These are phyloP conservation scores for Pterocarpus macrocarpus DNA, from an alignment of 306 rosid species.

Conservation along the genomic window DNA sequence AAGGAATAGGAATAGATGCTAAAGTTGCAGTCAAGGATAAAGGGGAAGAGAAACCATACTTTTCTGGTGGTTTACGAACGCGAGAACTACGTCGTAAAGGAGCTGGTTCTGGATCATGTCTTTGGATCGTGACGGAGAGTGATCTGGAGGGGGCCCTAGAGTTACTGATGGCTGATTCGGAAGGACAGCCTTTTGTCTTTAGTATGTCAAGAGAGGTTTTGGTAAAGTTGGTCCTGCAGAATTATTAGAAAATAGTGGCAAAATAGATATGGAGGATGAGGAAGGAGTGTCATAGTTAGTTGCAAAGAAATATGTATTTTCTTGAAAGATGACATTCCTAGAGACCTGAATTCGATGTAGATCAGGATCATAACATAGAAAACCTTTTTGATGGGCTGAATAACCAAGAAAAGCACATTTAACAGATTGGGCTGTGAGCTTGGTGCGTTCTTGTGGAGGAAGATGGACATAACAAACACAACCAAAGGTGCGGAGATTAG, in stretches of 20 bases:
- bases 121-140: background rate
- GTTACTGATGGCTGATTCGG: background rate
- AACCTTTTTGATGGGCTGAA: too few species aligned
- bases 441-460: too few species aligned
- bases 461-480: too few species aligned
- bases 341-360: too few species aligned
- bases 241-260: background rate
- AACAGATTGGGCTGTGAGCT: too few species aligned
- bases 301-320: too few species aligned
- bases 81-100: background rate
- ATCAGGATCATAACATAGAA: too few species aligned
- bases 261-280: background rate
- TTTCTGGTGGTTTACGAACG: background rate
- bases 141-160: background rate
- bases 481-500: too few species aligned
- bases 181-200: background rate
- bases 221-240: background rate
- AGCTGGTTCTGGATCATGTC: background rate
- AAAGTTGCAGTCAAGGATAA: slow-evolving; percentile 13
- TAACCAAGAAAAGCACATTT: too few species aligned
- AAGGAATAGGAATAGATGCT: slow-evolving; percentile 6
- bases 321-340: too few species aligned
- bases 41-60: background rate
- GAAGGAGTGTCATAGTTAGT: background rate
- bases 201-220: background rate